These are phyloP conservation scores for Crithidia acanthocephali DNA, from an alignment of 208 protist genomes.

Conservation along the genomic window DNA sequence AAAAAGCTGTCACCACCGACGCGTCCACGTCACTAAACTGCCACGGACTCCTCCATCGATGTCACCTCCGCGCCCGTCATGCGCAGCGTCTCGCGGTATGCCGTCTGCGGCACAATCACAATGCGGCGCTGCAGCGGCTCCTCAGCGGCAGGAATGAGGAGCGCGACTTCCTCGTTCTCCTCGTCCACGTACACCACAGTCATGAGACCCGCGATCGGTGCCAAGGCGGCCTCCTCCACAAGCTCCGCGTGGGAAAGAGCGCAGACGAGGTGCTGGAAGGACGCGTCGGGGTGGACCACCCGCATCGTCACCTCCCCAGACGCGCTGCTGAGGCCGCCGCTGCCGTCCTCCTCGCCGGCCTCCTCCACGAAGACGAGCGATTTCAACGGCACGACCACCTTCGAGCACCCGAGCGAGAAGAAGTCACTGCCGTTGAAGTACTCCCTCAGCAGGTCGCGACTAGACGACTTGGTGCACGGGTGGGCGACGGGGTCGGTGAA, in stretches of 20 bases:
- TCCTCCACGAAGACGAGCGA: conserved; percentile 62
- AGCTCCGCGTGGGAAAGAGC: conserved; percentile 81
- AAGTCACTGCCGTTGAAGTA: conserved; percentile 73
- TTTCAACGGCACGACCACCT: conserved; percentile 65
- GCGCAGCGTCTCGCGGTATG: conserved; percentile 41
- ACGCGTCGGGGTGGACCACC: conserved; percentile 34
- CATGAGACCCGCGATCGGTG: conserved; percentile 70
- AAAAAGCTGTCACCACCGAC: too few species aligned
- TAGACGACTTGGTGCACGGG: conserved; percentile 31
- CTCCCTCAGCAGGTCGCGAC: conserved; percentile 42
- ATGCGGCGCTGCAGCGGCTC: conserved; percentile 64
- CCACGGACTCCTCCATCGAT: conserved; percentile 64
- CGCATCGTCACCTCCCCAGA: conserved; percentile 34
- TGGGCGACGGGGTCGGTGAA: conserved; percentile 38
- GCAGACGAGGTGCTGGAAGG: conserved; percentile 55
- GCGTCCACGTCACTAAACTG: too few species aligned
- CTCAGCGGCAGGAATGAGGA: conserved; percentile 64
- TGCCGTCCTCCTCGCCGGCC: conserved; percentile 15
- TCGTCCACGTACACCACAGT: conserved; percentile 72
- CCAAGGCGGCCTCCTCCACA: conserved; percentile 77
- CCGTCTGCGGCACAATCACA: conserved; percentile 61
- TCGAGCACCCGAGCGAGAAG: conserved; percentile 68
- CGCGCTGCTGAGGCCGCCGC: conserved; percentile 7
- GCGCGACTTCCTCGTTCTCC: conserved; percentile 71
- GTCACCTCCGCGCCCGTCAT: conserved; percentile 51